Percentiles rank a stretch among this genome's conserved stretches.
These are phyloP conservation scores for Eucalyptus victrix DNA, from an alignment of 345 rosid species.

Conservation along the genomic window DNA sequence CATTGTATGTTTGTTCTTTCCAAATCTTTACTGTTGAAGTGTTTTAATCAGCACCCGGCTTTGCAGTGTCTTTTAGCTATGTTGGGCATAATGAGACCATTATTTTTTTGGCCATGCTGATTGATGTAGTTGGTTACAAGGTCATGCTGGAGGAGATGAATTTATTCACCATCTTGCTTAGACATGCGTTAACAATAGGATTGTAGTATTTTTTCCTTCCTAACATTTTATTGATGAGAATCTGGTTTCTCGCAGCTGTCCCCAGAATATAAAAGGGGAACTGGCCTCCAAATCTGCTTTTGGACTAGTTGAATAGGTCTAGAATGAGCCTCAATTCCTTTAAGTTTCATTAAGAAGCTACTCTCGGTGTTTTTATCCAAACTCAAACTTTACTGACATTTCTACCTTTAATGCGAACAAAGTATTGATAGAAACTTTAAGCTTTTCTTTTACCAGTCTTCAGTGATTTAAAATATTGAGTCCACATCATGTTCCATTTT, in stretches of 20 bases:
- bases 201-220: not conserved
- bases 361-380: not conserved
- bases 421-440: not conserved
- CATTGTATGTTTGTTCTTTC: not conserved
- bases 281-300: not conserved
- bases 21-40: not conserved
- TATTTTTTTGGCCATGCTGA: not conserved
- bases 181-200: not conserved
- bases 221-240: not conserved
- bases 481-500: not conserved
- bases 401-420: not conserved
- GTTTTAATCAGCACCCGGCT: not conserved
- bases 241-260: not conserved
- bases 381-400: not conserved
- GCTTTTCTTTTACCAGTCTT: not conserved
- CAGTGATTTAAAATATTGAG: not conserved
- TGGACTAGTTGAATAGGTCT: not conserved
- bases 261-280: not conserved
- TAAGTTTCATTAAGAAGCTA: not conserved
- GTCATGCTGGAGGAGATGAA: not conserved
- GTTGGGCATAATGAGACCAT: not conserved
- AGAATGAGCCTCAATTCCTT: not conserved
- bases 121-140: not conserved
- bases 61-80: not conserved
- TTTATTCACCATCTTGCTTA: not conserved